Evolutionary conservation across 768 basidiomycete species (phyloP).

Genomic region (Leccinellum rugosiceps): DNA sequence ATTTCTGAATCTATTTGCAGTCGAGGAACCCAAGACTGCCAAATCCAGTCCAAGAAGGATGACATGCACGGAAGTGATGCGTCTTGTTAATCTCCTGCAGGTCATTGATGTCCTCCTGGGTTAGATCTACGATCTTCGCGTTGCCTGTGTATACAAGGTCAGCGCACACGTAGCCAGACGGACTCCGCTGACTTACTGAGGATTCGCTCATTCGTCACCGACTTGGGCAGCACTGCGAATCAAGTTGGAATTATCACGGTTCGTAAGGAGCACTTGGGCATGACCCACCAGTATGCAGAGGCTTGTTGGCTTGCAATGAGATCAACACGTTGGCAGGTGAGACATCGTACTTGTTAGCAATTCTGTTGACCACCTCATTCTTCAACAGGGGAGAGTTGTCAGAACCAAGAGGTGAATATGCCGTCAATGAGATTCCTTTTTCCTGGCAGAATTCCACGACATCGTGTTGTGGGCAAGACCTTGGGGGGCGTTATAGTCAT

Average conservation of each 20-base stretch:
- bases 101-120: conserved; percentile 56
- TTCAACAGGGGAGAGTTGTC: conserved; percentile 63
- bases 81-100: conserved; percentile 60
- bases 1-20: conserved; percentile 33
- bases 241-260: conserved; percentile 11
- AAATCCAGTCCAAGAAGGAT: conserved; percentile 62
- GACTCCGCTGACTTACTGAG: conserved; percentile 34
- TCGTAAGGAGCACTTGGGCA: not conserved
- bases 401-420: conserved; percentile 79
- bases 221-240: conserved; percentile 64
- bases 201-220: conserved; percentile 68
- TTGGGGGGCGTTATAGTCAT: conserved; percentile 13
- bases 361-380: conserved; percentile 55
- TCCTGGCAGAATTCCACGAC: conserved; percentile 56
- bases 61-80: conserved; percentile 61
- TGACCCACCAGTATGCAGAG: conserved; percentile 46
- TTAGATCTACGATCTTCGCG: conserved; percentile 56
- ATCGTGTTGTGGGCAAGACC: conserved; percentile 65
- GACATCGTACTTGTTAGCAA: conserved; percentile 61
- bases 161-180: not conserved
- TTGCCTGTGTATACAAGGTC: conserved; percentile 43
- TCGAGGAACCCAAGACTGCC: conserved; percentile 61
- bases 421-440: conserved; percentile 68
- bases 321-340: conserved; percentile 65
- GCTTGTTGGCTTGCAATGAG: conserved; percentile 69